Evolutionary conservation across 768 basidiomycete species (phyloP), one percentile per base, ranked within the genome.

Genomic region (Auricularia auricula-judae): DNA sequence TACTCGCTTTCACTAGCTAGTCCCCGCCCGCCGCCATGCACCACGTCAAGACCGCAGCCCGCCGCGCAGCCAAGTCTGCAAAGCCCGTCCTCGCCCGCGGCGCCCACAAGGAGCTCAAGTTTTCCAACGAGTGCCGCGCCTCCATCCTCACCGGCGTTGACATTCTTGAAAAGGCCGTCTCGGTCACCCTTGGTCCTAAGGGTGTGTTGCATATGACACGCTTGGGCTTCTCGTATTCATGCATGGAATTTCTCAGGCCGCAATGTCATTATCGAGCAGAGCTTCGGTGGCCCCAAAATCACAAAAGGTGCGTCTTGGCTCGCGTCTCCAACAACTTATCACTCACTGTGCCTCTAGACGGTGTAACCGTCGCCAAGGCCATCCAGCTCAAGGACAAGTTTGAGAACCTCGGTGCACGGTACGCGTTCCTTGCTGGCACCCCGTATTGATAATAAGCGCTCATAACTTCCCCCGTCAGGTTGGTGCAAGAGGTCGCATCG

Each of bases 351-450:
- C 12, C 23, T 0, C 2, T 62, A 92, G 93, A 98, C 75, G 96
- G 95, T 86, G 96, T 97, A 21, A 96, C 94, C 34, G 96, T 98
- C 44, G 96, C 96, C 65, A 99, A 98, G 81, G 80, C 93, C 43
- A 93, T 99, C 70, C 80, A 86, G 4, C 84, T 98, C 70, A 87
- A 98, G 79, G 93, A 98, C 85, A 97, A 95, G 77, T 98, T 98
- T 73, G 93, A 98, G 82, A 98, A 98, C 82, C 89, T 98, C 65
- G 94, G 95, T 73, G 94, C 95, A 72, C 89, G 93, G 93, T 95
- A 77, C 69, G 56, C 56, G 86, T 74, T 7, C 44, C 67, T 62
- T 5, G n/a, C 60, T 16, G 16, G 33, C 58, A 14, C 11, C 47
- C 0, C 65, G 29, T 8, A 8, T 36, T 23, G 35, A 4, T 67